phyloP scores from a whole-genome alignment of 75 land plant species.

The Isoetes taiwanensis region DNA sequence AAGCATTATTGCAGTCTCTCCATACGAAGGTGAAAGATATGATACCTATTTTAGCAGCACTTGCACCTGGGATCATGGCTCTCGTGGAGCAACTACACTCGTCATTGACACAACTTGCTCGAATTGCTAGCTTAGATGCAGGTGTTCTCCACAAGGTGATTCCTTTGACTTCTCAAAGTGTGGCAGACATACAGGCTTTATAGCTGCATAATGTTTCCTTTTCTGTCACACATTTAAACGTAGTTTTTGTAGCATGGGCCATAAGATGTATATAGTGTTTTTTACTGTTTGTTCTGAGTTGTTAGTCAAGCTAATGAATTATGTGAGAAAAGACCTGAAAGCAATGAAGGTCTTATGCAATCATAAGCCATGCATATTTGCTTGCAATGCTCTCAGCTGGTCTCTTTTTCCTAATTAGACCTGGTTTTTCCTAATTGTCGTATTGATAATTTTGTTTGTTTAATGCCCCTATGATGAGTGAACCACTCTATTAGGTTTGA shows the following conservation, averaged over 20 bases:
- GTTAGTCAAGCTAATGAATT: too few relatives aligned
- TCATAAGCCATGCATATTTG: too few relatives aligned
- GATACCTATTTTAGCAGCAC: conserved; percentile 29
- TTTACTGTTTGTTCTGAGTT: neutral
- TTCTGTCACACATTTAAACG: neutral
- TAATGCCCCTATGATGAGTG: too few relatives aligned
- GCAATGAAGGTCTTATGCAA: too few relatives aligned
- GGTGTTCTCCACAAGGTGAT: conserved; percentile 85
- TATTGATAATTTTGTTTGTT: too few relatives aligned
- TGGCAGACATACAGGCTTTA: neutral
- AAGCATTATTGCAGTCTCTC: conserved; percentile 61
- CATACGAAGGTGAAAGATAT: conserved; percentile 42
- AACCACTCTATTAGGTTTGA: too few relatives aligned
- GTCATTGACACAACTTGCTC: conserved; percentile 56
- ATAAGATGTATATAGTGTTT: neutral
- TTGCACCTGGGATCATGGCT: conserved; percentile 42
- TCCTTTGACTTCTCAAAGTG: neutral
- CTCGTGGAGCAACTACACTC: conserved; percentile 52
- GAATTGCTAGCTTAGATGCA: conserved; percentile 77
- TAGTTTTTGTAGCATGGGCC: neutral
- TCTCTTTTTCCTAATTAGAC: too few relatives aligned
- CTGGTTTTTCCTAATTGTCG: too few relatives aligned
- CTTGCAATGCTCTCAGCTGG: too few relatives aligned
- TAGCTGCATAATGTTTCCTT: neutral
- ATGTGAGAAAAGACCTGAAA: too few relatives aligned